Conservation (phyloP, 192 early-diverging fungal species). For the Backusella tarrabulga region DNA sequence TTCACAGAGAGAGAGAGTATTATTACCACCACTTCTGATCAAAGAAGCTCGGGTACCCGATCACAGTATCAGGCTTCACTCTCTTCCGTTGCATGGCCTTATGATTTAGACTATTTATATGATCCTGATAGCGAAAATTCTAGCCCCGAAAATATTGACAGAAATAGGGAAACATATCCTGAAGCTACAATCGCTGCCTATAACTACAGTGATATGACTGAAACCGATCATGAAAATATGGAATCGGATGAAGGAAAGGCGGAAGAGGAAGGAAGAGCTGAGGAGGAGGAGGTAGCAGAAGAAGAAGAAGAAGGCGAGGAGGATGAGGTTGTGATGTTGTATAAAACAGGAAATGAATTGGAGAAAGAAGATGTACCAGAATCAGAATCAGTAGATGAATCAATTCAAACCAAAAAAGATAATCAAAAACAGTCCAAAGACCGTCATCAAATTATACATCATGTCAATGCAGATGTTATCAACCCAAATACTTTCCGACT, state of each 20-base stretch:
- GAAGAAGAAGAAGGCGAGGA: not conserved
- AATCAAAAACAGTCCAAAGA: not conserved
- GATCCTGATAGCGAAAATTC: not conserved
- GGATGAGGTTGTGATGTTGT: not conserved
- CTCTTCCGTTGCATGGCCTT: not conserved
- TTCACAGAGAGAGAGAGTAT: not conserved
- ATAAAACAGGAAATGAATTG: not conserved
- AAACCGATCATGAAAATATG: not conserved
- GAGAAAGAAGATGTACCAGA: not conserved
- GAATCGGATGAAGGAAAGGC: not conserved
- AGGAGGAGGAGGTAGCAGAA: not conserved
- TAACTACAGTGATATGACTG: not conserved
- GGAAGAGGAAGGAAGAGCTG: not conserved
- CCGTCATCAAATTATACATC: not conserved
- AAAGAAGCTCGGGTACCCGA: not conserved
- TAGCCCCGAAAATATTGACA: not conserved
- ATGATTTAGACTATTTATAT: not conserved
- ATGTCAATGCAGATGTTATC: constrained; percentile 4
- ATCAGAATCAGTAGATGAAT: not conserved
- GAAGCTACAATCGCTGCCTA: not conserved
- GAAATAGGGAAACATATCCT: not conserved
- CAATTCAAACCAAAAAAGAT: not conserved
- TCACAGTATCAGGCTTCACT: not conserved
- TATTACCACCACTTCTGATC: not conserved
- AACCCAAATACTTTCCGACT: constrained; percentile 1